These are phyloP conservation scores for Sporobolomyces roseus DNA, from an alignment of 768 basidiomycete genomes.

Conservation along the genomic window DNA sequence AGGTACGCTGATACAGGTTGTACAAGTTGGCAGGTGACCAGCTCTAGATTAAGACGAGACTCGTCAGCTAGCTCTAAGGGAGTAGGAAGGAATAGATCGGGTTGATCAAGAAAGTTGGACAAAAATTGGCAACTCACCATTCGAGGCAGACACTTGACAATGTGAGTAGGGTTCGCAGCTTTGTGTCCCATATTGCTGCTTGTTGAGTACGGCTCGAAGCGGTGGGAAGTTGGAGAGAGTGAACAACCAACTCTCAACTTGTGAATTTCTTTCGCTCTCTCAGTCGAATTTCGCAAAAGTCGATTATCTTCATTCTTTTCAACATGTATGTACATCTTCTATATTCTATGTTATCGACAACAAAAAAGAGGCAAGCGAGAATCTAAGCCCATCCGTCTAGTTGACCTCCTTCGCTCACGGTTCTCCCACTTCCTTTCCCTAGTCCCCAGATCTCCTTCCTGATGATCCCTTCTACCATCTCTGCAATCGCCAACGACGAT, in stretches of 20 bases:
- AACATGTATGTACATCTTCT: too few relatives aligned
- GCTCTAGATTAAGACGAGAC: slow-evolving; percentile 55
- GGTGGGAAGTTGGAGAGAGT: too few relatives aligned
- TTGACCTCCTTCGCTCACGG: slow-evolving; percentile 13
- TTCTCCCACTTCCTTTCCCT: slow-evolving; percentile 10
- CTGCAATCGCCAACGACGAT: slow-evolving; percentile 72
- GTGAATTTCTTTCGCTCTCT: too few relatives aligned
- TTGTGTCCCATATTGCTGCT: slow-evolving; percentile 27
- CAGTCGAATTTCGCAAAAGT: too few relatives aligned
- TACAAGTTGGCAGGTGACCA: slow-evolving; percentile 85
- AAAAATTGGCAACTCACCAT: slow-evolving; percentile 57
- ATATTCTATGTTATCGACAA: too few relatives aligned
- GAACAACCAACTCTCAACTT: too few relatives aligned
- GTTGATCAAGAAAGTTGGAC: too few relatives aligned
- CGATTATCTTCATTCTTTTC: too few relatives aligned
- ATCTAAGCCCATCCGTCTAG: slow-evolving; percentile 41
- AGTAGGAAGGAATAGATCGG: neutral
- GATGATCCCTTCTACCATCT: slow-evolving; percentile 57
- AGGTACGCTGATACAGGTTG: slow-evolving; percentile 78
- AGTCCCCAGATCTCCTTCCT: slow-evolving; percentile 34
- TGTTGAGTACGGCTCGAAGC: too few relatives aligned
- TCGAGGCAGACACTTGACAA: slow-evolving; percentile 58
- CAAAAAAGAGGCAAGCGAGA: too few relatives aligned
- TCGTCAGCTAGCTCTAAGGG: neutral
- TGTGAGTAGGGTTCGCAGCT: slow-evolving; percentile 30